Base-by-base conservation (phyloP, 352 stramenopile genomes). In the Thalassiosira exigua region DNA sequence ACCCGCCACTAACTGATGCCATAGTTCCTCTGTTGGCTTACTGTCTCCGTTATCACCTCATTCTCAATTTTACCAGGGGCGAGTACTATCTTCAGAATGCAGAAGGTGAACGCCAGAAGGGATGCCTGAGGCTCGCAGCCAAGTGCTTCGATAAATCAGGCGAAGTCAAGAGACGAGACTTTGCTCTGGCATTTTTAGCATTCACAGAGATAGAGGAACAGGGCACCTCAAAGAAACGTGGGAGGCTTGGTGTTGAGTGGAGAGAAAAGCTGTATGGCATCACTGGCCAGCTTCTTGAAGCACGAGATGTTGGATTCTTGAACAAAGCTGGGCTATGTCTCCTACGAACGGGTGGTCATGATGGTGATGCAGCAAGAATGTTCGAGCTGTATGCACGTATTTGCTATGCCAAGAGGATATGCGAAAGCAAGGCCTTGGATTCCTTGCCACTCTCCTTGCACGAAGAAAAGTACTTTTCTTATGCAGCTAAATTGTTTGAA, bases 91-190 rank as follows among this genome's bases (percentile, higher is more conserved):
- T 86, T 50, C 32, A 68, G 44, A 80, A 84, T 68, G 73, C 79
- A 22, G 74, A 83, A 29, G 79, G 79, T 1, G 58, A 86, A 3
- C 46, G 58, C n/a, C 46, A 52, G 33, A 69, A 62, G n/a, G 12
- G 57, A 27, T 61, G 60, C 24, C 41, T 86, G 11, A 48, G 79
- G 19, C 64, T 86, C 56, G 79, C 79, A 26, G 79, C 79, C 7
- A 84, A 84, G 27, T 86, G 79, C 29, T 86, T 86, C 65, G 74
- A 86, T 22, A 86, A 84, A 29, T 59, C 74, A 57, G 74, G 69
- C n/a, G 73, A 86, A 26, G 56, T 24, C 33, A 84, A 81, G 44
- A 52, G 70, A 19, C 48, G 52, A 36, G 62, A 81, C 24, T 66
- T 62, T 56, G 67, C 79, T 7, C 29, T 84, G 1, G 73, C 79